These are phyloP conservation scores for Passalora sequoiae DNA, from an alignment of 2,329 filamentous ascomycete genomes.

Conservation along the genomic window DNA sequence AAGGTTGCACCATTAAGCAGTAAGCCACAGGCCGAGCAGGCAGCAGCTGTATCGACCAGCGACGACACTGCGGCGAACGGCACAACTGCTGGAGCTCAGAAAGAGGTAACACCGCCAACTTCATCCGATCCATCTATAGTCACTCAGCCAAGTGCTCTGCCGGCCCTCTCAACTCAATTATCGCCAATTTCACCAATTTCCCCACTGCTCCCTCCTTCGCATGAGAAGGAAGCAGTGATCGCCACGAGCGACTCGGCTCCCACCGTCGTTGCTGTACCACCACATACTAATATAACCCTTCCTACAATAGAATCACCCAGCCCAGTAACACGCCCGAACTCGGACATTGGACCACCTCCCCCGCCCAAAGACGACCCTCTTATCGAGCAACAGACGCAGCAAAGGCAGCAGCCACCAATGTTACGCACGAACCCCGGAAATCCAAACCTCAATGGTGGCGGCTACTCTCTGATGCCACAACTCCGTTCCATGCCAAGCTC, in stretches of 20 bases:
- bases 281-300: slow-evolving; percentile 1
- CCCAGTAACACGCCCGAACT: slow-evolving; percentile 2
- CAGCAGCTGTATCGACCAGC: slow-evolving; percentile 2
- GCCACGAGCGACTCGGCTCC: slow-evolving; percentile 3
- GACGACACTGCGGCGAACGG: background rate
- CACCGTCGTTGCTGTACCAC: background rate
- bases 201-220: background rate
- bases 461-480: background rate
- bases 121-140: slow-evolving; percentile 3
- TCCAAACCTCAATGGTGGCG: too few species aligned
- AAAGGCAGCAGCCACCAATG: background rate
- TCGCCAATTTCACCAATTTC: slow-evolving; percentile 4
- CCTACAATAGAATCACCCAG: background rate
- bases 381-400: background rate
- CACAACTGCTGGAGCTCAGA: background rate
- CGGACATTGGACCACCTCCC: slow-evolving; percentile 1
- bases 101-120: slow-evolving; percentile 7
- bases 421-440: background rate
- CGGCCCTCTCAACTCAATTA: slow-evolving; percentile 3
- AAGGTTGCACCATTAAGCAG: slow-evolving; percentile 18
- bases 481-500: background rate
- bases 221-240: slow-evolving; percentile 1
- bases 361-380: slow-evolving; percentile 10
- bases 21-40: slow-evolving; percentile 8
- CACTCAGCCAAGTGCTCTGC: background rate